Percentiles rank a stretch among this genome's conserved stretches.
phyloP scores from a whole-genome alignment of 2,329 filamentous ascomycete species.

The Claviceps maximensis region DNA sequence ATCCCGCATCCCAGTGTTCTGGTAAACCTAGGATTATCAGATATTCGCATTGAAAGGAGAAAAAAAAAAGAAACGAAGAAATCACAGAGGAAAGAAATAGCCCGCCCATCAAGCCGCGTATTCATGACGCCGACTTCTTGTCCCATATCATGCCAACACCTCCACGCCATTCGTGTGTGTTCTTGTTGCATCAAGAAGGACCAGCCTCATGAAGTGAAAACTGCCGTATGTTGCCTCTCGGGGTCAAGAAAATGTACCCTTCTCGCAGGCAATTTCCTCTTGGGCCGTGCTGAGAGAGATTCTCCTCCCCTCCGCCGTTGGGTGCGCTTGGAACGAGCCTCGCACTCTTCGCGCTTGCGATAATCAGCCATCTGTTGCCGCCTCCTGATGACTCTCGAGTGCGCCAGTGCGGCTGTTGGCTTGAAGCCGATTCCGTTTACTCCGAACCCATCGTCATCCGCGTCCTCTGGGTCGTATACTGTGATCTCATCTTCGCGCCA shows the following conservation, averaged over 20 bases:
- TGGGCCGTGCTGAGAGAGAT: conserved; percentile 12
- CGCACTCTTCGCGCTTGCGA: conserved; percentile 44
- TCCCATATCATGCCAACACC: background rate
- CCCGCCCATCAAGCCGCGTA: background rate
- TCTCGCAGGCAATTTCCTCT: conserved; percentile 16
- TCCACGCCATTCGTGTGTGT: background rate
- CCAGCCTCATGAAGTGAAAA: conserved; percentile 13
- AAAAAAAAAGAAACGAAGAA: background rate
- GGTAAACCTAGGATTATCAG: background rate
- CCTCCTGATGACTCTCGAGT: conserved; percentile 42
- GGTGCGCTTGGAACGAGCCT: conserved; percentile 43
- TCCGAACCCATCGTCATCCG: conserved; percentile 53
- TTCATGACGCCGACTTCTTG: background rate
- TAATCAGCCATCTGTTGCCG: conserved; percentile 51
- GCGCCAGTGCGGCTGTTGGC: conserved; percentile 47
- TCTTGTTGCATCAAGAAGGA: background rate
- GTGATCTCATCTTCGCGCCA: conserved; percentile 60
- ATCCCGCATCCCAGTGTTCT: background rate
- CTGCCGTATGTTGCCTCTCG: conserved; percentile 20
- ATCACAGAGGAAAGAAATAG: background rate
- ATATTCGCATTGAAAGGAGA: background rate
- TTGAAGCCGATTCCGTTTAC: conserved; percentile 57
- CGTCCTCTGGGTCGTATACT: conserved; percentile 49
- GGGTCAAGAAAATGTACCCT: conserved; percentile 29
- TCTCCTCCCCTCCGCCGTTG: conserved; percentile 31